Base-by-base conservation (phyloP, 75 land plant species). In the Pinus tabuliformis region DNA sequence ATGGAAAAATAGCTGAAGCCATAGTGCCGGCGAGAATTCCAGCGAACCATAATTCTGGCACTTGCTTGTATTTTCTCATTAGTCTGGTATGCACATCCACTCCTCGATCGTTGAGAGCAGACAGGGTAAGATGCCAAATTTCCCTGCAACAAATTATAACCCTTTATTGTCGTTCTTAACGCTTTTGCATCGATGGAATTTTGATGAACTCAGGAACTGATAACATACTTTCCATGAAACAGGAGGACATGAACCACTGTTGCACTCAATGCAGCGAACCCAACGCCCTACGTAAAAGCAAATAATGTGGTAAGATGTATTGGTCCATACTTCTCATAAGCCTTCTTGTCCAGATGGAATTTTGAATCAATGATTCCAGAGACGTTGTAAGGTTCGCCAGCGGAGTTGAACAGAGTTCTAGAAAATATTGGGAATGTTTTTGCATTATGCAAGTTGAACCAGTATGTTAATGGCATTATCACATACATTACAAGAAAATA, bases 21-120 rank as follows among this genome's bases (percentile, higher is more conserved):
- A 91, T 76, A 62, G 72, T 88, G 57, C 76, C 75, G 0, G 82
- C 73, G 7, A 90, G 89, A 33, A 93, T 82, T 58, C 66, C 73
- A 13, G 74, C 18, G 62, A 93, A 93, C 95, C 95, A 93, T 77
- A 76, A 81, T 73, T 81, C 33, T 33, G 33, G 2, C 33, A 33
- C 33, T 33, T 33, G 2, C 33, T 33, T 33, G 0, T 33, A 33
- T 1, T 2, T 33, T 33, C 33, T 33, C 33, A 33, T 33, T 33
- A 33, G 1, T 33, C 1, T 33, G 1, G 33, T 33, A 2, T 33
- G 33, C 1, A 33, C 2, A 33, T 33, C 26, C 26, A 26, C 26
- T 26, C 0, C 26, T 26, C 26, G 26, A 33, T 33, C 1, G 0
- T 1, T 33, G 2, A 33, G 2, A 33, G 33, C 33, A 33, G 1